phyloP scores from a whole-genome alignment of 179 eudicot species.

The Beta macrorhiza region DNA sequence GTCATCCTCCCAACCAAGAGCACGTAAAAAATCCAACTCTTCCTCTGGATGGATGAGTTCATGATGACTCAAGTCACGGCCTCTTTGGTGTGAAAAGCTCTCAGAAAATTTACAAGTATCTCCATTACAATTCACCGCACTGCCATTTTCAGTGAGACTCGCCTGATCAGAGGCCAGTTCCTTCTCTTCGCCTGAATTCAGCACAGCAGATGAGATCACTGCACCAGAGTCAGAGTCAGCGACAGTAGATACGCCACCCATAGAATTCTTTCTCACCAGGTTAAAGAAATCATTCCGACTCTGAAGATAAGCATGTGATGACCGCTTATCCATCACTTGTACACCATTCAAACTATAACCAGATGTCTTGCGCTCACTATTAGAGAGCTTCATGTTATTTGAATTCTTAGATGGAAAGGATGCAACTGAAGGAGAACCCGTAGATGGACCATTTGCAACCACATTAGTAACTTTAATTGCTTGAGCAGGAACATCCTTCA shows the following conservation, averaged over 20 bases:
- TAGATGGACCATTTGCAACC: slow-evolving; percentile 30
- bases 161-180: slow-evolving; percentile 28
- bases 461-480: slow-evolving; percentile 27
- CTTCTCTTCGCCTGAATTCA: slow-evolving; percentile 38
- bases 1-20: slow-evolving; percentile 86
- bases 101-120: slow-evolving; percentile 27
- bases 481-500: slow-evolving; percentile 48
- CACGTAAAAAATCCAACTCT: slow-evolving; percentile 76
- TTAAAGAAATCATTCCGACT: slow-evolving; percentile 85
- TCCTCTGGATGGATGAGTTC: slow-evolving; percentile 51
- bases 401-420: slow-evolving; percentile 39
- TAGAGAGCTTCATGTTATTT: slow-evolving; percentile 27
- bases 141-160: slow-evolving; percentile 29
- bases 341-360: slow-evolving; percentile 31
- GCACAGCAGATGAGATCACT: slow-evolving; percentile 32
- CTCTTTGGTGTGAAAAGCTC: slow-evolving; percentile 32
- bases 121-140: slow-evolving; percentile 39
- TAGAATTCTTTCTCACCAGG: slow-evolving; percentile 68
- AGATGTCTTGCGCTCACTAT: slow-evolving; percentile 39
- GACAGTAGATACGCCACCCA: slow-evolving; percentile 37
- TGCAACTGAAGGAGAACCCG: slow-evolving; percentile 36
- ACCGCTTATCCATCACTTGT: slow-evolving; percentile 48
- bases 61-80: slow-evolving; percentile 28
- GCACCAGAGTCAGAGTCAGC: slow-evolving; percentile 37
- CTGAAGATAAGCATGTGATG: slow-evolving; percentile 48